phyloP scores from a whole-genome alignment of 2,329 filamentous ascomycete species.

The Coleophoma crateriformis region DNA sequence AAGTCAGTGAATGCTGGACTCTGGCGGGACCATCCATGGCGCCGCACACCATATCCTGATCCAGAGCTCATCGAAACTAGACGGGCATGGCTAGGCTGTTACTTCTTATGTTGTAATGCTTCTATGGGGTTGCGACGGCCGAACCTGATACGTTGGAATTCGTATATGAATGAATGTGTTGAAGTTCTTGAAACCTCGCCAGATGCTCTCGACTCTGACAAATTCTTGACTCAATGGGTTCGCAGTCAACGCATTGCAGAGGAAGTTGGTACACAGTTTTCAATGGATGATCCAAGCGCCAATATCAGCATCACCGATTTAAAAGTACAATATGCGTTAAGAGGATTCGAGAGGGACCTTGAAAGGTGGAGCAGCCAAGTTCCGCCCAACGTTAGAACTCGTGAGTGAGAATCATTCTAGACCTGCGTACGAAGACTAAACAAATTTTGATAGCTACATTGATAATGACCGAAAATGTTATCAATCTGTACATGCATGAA shows the following conservation, averaged over 20 bases:
- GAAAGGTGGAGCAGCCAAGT: constrained; percentile 38
- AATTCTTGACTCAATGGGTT: constrained; percentile 34
- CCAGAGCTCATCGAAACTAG: constrained; percentile 26
- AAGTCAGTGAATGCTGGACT: constrained; percentile 33
- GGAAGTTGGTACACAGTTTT: constrained; percentile 48
- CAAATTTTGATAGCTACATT: constrained; percentile 32
- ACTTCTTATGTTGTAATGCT: constrained; percentile 31
- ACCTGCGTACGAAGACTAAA: neutral
- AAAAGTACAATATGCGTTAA: constrained; percentile 47
- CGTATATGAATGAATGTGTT: constrained; percentile 38
- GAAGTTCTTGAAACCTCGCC: constrained; percentile 34
- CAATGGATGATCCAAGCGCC: constrained; percentile 37
- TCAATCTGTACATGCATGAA: constrained; percentile 55
- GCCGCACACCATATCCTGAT: constrained; percentile 28
- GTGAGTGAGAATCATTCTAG: constrained; percentile 15
- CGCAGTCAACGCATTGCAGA: constrained; percentile 44
- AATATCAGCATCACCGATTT: constrained; percentile 46
- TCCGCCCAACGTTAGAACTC: constrained; percentile 28
- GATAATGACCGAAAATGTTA: constrained; percentile 43
- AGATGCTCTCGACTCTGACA: constrained; percentile 34
- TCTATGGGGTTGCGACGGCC: constrained; percentile 38
- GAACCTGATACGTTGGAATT: constrained; percentile 35
- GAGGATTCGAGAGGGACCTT: constrained; percentile 47
- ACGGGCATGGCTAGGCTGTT: constrained; percentile 28
- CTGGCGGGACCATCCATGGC: constrained; percentile 35